Evolutionary conservation across 2,329 filamentous ascomycete genomes (phyloP).

Genomic region (Polychaeton citri): DNA sequence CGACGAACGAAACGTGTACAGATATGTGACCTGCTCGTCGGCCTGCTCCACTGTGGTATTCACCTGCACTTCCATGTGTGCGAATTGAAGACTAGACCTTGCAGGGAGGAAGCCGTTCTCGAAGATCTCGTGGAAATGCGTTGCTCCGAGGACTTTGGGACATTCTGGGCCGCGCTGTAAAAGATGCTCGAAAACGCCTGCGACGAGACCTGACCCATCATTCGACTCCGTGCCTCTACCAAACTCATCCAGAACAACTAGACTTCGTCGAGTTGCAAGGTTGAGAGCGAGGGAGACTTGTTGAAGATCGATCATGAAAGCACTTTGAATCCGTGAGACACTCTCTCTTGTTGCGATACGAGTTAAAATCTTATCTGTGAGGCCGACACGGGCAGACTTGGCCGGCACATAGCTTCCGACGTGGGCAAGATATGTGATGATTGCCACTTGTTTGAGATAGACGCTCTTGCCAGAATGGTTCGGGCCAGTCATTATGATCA

Average conservation of each 20-base stretch:
- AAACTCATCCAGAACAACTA: conserved; percentile 91
- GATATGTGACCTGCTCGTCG: conserved; percentile 40
- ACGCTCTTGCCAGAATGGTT: conserved; percentile 97
- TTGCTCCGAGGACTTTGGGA: conserved; percentile 49
- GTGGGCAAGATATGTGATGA: conserved; percentile 87
- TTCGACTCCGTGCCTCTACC: conserved; percentile 53
- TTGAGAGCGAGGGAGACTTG: conserved; percentile 68
- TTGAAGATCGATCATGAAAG: conserved; percentile 72
- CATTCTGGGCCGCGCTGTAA: conserved; percentile 33
- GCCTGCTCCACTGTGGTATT: conserved; percentile 37
- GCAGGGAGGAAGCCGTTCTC: conserved; percentile 45
- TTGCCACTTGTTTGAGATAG: conserved; percentile 82
- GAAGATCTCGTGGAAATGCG: conserved; percentile 62
- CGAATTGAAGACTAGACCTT: conserved; percentile 42
- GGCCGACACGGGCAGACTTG: conserved; percentile 57
- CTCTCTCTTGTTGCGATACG: conserved; percentile 64
- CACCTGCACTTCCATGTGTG: conserved; percentile 58
- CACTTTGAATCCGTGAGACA: conserved; percentile 50
- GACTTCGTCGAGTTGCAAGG: conserved; percentile 59
- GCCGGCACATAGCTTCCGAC: conserved; percentile 88
- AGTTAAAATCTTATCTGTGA: conserved; percentile 88
- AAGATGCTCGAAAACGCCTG: conserved; percentile 46
- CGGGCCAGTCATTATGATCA: conserved; percentile 75
- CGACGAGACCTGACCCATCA: conserved; percentile 52
- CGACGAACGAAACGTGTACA: conserved; percentile 35